Evolutionary conservation across 345 rosid species (phyloP).

Genomic region (Clausena lansium): DNA sequence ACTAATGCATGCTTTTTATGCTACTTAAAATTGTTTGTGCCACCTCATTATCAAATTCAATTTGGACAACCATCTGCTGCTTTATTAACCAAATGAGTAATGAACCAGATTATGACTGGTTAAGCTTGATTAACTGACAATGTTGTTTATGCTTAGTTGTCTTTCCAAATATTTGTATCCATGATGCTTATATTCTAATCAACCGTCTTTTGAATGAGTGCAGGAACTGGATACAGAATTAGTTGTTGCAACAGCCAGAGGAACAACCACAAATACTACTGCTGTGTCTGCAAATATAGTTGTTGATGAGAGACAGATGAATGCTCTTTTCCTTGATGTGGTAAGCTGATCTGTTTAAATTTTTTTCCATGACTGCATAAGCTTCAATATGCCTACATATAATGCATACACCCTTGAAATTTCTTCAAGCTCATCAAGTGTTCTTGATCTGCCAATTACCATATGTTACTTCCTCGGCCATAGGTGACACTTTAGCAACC

Average conservation of each 20-base stretch:
- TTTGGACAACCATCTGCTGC: not conserved
- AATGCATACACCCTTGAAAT: not conserved
- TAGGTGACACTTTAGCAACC: not conserved
- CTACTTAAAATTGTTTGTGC: not conserved
- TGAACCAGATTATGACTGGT: not conserved
- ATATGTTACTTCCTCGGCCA: not conserved
- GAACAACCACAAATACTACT: constrained; percentile 54
- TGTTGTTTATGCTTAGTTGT: not conserved
- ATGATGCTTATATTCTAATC: not conserved
- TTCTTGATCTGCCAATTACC: not conserved
- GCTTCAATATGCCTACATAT: not conserved
- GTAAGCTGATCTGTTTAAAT: constrained; percentile 39
- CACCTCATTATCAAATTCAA: not conserved
- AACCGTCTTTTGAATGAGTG: constrained; percentile 16
- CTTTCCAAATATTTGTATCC: not conserved
- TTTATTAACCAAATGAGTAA: not conserved
- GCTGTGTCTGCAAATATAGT: constrained; percentile 87
- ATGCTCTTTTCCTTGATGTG: constrained; percentile 92
- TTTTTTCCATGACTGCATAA: not conserved
- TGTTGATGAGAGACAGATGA: constrained; percentile 95
- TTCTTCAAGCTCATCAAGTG: not conserved
- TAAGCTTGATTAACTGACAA: not conserved
- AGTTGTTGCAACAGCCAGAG: constrained; percentile 83
- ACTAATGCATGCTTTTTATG: not conserved
- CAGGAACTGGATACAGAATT: constrained; percentile 92